Evolutionary conservation across 176 grass and related monocot species (phyloP), one percentile per base, ranked within the genome.

Genomic region (Microstegium vimineum): DNA sequence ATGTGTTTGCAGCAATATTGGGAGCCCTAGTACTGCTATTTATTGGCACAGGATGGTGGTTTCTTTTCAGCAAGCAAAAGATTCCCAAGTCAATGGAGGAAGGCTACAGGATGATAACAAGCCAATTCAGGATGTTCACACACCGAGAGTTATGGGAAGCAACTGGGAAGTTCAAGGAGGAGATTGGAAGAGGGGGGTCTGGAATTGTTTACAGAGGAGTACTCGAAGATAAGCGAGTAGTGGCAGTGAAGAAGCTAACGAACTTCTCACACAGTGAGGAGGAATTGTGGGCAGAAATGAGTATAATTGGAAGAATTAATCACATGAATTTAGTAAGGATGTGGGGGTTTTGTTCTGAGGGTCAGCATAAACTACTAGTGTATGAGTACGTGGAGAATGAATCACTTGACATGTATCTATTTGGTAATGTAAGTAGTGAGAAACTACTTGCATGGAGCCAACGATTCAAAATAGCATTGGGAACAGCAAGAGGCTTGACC

Each of bases 241-340:
- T 92, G 17, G 93, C 87, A 1, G 90, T 92, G 41, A 94, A 94
- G 88, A 92, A 86, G 69, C 67, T 95, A 72, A 78, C 23, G 42
- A 76, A 88, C n/a, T 52, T 88, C 49, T 83, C 64, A 75, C 85
- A 86, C 20, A 81, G 85, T 1, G 87, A 95, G 59, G 93, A 92
- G 18, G 87, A 90, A 87, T 90, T 95, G 8, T 69, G 66, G 75
- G 74, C 85, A 38, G 91, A 90, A 79, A 73, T 89, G 79, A 91
- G 57, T 69, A 60, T 94, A 28, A 91, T 91, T 64, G 91, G 91
- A 54, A 78, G 81, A 35, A 94, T 94, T 25, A 86, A 91, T 36
- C 91, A 91, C 60, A 86, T 94, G 69, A 94, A 94, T 88, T 87
- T 94, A 60, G 82, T 88, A 45, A 13, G 88, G 60, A 86, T 94